phyloP scores from a whole-genome alignment of 2,329 filamentous ascomycete genomes.

The Ampelomyces quisqualis region DNA sequence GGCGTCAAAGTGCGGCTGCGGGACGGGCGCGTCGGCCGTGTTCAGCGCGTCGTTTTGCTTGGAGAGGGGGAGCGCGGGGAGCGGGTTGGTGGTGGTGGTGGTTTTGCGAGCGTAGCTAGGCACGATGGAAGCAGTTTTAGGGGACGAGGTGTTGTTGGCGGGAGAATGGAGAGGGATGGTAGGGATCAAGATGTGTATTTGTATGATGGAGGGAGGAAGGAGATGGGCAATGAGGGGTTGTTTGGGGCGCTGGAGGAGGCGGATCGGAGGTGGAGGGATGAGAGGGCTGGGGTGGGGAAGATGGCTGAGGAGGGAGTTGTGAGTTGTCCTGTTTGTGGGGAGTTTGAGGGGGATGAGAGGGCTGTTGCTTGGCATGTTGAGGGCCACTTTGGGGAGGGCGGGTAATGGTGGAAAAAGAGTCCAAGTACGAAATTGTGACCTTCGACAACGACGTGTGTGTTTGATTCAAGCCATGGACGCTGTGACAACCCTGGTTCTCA shows the following conservation, averaged over 20 bases:
- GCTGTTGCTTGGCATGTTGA: constrained; percentile 69
- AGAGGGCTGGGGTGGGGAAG: constrained; percentile 9
- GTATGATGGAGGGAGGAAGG: constrained; percentile 18
- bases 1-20: constrained; percentile 76
- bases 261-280: constrained; percentile 29
- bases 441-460: no score
- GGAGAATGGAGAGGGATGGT: constrained; percentile 29
- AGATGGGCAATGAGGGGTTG: constrained; percentile 11
- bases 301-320: constrained; percentile 30
- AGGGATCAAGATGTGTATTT: constrained; percentile 35
- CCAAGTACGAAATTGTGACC: no score
- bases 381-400: constrained; percentile 51
- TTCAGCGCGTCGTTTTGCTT: constrained; percentile 60
- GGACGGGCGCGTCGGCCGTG: constrained; percentile 71
- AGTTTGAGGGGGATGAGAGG: constrained; percentile 67
- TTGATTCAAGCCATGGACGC: no score
- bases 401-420: neutral
- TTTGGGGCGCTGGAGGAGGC: constrained; percentile 33
- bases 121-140: constrained; percentile 20
- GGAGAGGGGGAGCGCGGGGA: constrained; percentile 26
- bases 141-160: constrained; percentile 5
- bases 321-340: constrained; percentile 64
- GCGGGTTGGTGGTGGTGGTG: constrained; percentile 26
- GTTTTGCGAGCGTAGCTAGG: constrained; percentile 27
- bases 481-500: no score